phyloP scores from a whole-genome alignment of 352 stramenopile genomes.

The Blastocystis sp. region DNA sequence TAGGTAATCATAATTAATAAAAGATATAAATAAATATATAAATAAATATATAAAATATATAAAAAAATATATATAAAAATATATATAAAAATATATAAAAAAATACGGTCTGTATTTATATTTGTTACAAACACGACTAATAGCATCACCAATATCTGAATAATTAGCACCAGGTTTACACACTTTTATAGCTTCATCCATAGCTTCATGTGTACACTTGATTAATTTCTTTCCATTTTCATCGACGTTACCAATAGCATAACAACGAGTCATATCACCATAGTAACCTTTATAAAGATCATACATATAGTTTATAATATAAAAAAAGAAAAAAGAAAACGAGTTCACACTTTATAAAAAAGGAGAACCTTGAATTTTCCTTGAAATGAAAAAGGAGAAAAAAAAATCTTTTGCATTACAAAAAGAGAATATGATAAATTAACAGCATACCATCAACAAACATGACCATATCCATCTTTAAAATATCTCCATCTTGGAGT shows the following conservation, averaged over 20 bases:
- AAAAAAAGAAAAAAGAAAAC: too few relatives aligned
- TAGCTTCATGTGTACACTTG: slow-evolving; percentile 54
- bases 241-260: slow-evolving; percentile 69
- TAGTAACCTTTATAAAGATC: slow-evolving; percentile 65
- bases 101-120: slow-evolving; percentile 50
- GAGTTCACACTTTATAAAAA: too few relatives aligned
- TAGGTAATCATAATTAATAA: too few relatives aligned
- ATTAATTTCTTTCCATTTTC: slow-evolving; percentile 52
- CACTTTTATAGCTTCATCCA: slow-evolving; percentile 57
- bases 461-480: slow-evolving; percentile 85
- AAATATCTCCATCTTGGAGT: slow-evolving; percentile 72
- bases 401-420: too few relatives aligned
- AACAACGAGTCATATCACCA: slow-evolving; percentile 86
- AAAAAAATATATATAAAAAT: too few relatives aligned
- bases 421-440: too few relatives aligned
- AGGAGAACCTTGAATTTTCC: too few relatives aligned
- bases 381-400: too few relatives aligned
- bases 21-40: too few relatives aligned
- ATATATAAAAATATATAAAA: background rate
- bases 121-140: slow-evolving; percentile 47
- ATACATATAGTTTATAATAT: too few relatives aligned
- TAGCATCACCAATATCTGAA: slow-evolving; percentile 54
- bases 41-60: too few relatives aligned
- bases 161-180: slow-evolving; percentile 60
- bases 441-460: slow-evolving; percentile 41